These are phyloP conservation scores for Wickerhamia fluorescens DNA, from an alignment of 805 yeast species.

Conservation along the genomic window DNA sequence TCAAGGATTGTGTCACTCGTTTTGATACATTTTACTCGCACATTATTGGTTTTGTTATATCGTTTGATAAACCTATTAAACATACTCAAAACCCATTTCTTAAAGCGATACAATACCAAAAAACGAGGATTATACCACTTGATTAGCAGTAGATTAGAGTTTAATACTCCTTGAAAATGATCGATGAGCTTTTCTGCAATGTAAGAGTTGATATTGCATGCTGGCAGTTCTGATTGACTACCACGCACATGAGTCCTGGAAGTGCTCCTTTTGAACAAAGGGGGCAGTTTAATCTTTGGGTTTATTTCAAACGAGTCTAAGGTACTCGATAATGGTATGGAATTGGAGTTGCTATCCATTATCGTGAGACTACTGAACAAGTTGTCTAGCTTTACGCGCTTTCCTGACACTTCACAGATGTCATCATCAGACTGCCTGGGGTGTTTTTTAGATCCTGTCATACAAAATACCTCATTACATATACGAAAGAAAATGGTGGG, in stretches of 20 bases:
- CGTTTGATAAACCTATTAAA: constrained; percentile 27
- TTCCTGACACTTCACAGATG: constrained; percentile 10
- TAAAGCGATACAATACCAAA: constrained; percentile 21
- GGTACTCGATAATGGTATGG: too few relatives aligned
- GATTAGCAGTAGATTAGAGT: constrained; percentile 14
- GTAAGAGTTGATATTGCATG: constrained; percentile 14
- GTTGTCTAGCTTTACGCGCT: constrained; percentile 25
- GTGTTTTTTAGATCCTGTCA: constrained; percentile 7
- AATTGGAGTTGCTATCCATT: constrained; percentile 7
- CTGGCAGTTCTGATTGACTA: background rate
- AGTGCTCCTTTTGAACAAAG: constrained; percentile 7
- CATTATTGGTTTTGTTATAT: constrained; percentile 16
- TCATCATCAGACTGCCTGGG: constrained; percentile 4
- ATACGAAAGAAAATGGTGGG: too few relatives aligned
- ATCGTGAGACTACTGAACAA: constrained; percentile 19
- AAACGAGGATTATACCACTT: constrained; percentile 19
- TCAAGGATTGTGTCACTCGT: constrained; percentile 17
- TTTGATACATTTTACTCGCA: constrained; percentile 12
- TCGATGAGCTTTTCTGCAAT: constrained; percentile 17
- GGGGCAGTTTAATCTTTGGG: constrained; percentile 7
- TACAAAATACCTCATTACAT: too few relatives aligned
- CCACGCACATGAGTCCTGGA: too few relatives aligned
- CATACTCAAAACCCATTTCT: constrained; percentile 28
- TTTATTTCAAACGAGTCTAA: constrained; percentile 8
- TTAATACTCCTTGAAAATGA: constrained; percentile 15